A percentile compares a stretch with the other conserved stretches of the same genome.
These are phyloP conservation scores for Hymenoscyphus infarciens DNA, from an alignment of 2,329 filamentous ascomycete genomes.

Conservation along the genomic window DNA sequence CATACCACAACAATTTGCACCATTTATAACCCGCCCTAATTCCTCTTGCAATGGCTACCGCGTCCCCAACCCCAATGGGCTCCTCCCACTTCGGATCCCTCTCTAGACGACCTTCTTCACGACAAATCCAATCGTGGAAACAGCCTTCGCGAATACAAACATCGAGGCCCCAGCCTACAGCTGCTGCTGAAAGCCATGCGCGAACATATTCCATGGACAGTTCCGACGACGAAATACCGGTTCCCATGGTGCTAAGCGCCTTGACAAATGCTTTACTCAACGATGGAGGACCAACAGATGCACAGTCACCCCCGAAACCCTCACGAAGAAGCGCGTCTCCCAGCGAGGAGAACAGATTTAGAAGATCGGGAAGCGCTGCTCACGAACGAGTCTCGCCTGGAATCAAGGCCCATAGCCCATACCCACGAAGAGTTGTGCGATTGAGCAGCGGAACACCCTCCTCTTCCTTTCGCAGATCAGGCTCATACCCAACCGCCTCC, in stretches of 20 bases:
- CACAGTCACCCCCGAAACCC: constrained; percentile 23
- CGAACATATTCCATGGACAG: constrained; percentile 63
- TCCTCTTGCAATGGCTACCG: constrained; percentile 44
- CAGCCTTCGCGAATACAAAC: constrained; percentile 45
- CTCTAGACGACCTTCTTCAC: constrained; percentile 48
- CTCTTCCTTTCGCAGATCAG: constrained; percentile 25
- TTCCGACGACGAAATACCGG: constrained; percentile 89
- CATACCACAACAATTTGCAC: constrained; percentile 13
- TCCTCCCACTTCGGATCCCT: constrained; percentile 45
- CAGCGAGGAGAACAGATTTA: constrained; percentile 12
- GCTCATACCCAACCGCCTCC: constrained; percentile 31
- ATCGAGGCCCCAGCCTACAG: constrained; percentile 21
- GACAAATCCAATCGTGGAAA: constrained; percentile 47
- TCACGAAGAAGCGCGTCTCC: constrained; percentile 22
- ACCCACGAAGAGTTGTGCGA: constrained; percentile 32
- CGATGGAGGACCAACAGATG: constrained; percentile 44
- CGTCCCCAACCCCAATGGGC: constrained; percentile 54
- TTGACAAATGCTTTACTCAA: constrained; percentile 82
- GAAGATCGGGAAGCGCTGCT: constrained; percentile 21
- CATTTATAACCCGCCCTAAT: constrained; percentile 14
- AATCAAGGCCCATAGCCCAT: constrained; percentile 28
- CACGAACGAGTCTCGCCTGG: constrained; percentile 18
- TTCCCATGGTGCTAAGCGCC: constrained; percentile 80
- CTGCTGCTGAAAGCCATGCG: constrained; percentile 30
- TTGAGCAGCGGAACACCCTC: constrained; percentile 36